These are phyloP conservation scores for Prunella vulgaris DNA, from an alignment of 257 asterid species.

Conservation along the genomic window DNA sequence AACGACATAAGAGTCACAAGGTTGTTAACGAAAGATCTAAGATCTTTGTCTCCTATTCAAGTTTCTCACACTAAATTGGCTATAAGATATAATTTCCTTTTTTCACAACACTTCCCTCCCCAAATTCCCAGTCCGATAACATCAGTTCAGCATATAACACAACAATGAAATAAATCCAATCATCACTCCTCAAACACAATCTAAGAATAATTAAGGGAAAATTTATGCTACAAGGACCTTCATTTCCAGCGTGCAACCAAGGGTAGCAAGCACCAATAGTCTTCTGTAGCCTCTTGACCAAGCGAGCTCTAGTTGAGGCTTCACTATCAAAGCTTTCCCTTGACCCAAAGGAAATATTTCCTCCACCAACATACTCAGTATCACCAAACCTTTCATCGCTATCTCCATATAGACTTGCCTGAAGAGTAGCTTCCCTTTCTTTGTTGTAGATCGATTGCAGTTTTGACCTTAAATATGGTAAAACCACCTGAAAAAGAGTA, in stretches of 20 bases:
- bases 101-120: not conserved
- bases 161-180: not conserved
- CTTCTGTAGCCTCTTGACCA: slow-evolving; percentile 53
- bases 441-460: slow-evolving; percentile 69
- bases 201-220: slow-evolving; percentile 1
- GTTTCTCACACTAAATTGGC: not conserved
- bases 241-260: slow-evolving; percentile 97
- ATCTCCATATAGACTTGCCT: no score
- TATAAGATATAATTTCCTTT: not conserved
- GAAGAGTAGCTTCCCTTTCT: slow-evolving; percentile 96
- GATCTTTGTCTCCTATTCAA: not conserved
- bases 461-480: slow-evolving; percentile 87
- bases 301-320: slow-evolving; percentile 49
- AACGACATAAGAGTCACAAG: not conserved
- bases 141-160: not conserved
- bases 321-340: slow-evolving; percentile 41
- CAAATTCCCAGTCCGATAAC: not conserved
- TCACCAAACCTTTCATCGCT: no score
- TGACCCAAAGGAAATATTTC: slow-evolving; percentile 36
- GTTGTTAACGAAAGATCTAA: not conserved
- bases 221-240: slow-evolving; percentile 46
- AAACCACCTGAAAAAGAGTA: slow-evolving; percentile 54
- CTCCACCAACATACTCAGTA: slow-evolving; percentile 40
- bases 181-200: not conserved
- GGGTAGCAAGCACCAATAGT: slow-evolving; percentile 78